Base-by-base conservation (phyloP, 345 rosid species). In the Eucalyptus sp. region DNA sequence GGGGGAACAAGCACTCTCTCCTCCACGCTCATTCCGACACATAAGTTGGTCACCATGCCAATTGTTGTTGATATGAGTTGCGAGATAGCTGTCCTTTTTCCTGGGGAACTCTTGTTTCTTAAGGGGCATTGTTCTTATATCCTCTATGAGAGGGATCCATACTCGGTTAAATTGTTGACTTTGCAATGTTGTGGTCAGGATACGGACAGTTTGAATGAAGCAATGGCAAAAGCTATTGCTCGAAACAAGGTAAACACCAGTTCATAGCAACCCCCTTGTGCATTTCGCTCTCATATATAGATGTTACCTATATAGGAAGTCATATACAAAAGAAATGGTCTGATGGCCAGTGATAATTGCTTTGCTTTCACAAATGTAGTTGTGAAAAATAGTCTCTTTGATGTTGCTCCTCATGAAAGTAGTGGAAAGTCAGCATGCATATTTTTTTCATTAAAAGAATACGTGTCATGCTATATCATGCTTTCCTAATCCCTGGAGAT, bases 141-240 rank as follows among this genome's bases (percentile, higher is more conserved):
- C 92, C 91, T 90, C 91, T 91, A 91, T 93, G 96, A 91, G 94
- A 95, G 96, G 95, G 95, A 88, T 91, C 93, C 93, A 56, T 92
- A 93, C 94, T 92, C 92, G 93, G 94, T 93, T 90, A 93, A 91
- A 93, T 91, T 92, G 94, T 92, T 95, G 94, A 96, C 95, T 95
- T 93, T 95, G 93, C 96, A 93, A 92, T 95, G 93, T 94, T 95
- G 90, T 95, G 96, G 91, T 89, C 98, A 96, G 97, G 98, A 94
- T 90, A 92, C 96, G 90, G 96, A 94, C 89, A 93, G 92, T 90
- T 91, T 96, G 89, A 88, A 89, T 91, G 90, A 93, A 88, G 98
- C 96, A 90, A 91, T 94, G 95, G 93, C 87, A 91, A 92, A 92
- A 86, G 96, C 95, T 56, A 88, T 95, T 89, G 92, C 92, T 64